Percentiles rank a stretch among this genome's conserved stretches.
Conservation (phyloP, 225 moss, liverwort and hornwort species). For the Marchantia paleacea region DNA sequence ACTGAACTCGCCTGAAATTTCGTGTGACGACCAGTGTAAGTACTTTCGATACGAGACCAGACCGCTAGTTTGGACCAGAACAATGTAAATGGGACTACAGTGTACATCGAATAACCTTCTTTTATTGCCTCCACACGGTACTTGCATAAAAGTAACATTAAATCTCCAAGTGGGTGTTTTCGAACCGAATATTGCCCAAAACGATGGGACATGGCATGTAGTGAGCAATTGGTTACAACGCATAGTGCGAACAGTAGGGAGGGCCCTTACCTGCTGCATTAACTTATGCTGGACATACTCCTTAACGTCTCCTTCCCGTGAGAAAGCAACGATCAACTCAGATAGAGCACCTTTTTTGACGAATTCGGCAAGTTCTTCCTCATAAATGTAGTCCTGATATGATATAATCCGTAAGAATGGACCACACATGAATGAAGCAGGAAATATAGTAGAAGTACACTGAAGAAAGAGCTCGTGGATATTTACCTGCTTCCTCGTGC, state of each 20-base stretch:
- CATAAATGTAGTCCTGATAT: conserved; percentile 77
- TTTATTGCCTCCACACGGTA: too few species aligned
- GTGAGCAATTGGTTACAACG: too few species aligned
- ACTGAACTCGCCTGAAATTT: conserved; percentile 52
- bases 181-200: too few species aligned
- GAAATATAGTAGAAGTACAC: too few species aligned
- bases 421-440: too few species aligned
- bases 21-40: neutral
- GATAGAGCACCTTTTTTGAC: conserved; percentile 53
- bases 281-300: conserved; percentile 94
- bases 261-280: conserved; percentile 42
- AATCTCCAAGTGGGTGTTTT: too few species aligned
- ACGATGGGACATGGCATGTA: neutral
- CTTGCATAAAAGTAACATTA: too few species aligned
- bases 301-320: conserved; percentile 59
- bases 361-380: conserved; percentile 60
- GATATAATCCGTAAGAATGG: too few species aligned
- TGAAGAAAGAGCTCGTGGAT: neutral
- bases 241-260: too few species aligned
- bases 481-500: conserved; percentile 52
- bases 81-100: too few species aligned
- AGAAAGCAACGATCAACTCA: conserved; percentile 70
- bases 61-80: too few species aligned
- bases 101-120: too few species aligned
- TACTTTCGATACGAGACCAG: neutral